Base-by-base conservation (phyloP, 768 basidiomycete genomes). In the Suillus occidentalis region DNA sequence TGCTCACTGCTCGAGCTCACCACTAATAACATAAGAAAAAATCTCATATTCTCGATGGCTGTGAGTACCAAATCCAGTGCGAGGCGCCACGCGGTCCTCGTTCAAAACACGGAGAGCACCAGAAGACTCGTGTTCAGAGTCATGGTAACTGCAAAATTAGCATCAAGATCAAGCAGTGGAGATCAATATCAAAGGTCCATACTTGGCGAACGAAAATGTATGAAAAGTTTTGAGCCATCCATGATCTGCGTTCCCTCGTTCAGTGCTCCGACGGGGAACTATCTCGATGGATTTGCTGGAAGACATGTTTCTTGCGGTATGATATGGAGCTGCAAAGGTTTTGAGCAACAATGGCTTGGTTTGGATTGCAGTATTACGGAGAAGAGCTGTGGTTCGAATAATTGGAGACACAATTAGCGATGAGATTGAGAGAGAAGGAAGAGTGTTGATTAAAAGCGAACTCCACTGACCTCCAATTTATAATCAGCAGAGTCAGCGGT, bases 211-310 rank as follows among this genome's bases (percentile, higher is more conserved):
- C 1, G 89, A 85, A 73, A 95, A 95, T 0, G 92, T 91, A 69
- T 94, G 89, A 81, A 92, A 91, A 0, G 91, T 88, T 81, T 94
- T 94, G 61, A 95, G 80, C 93, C 93, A 95, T 31, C 85, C 90
- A 68, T 93, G 92, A 72, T 95, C 86, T 8, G 89, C 90, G 57
- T 89, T 78, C 3, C 90, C 92, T 22, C 91, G 83, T 25, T 87
- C 84, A 56, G 87, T 73, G 66, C 87, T 91, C 58, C 75, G 81
- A 62, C 91, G 84, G 18, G 83, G 81, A 55, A 79, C 58, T 61
- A 89, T 80, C 57, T 79, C 79, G 25, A 79, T 57, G 31, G 14
- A 47, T 18, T 67, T 66, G 56, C 36, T 56, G 2, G 65, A 63
- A n/a, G 7, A 60, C 75, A 75, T 75, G 4, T 14, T 65, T 4